Evolutionary conservation across 805 yeast species (phyloP).

Genomic region (Kuraishia capsulata): DNA sequence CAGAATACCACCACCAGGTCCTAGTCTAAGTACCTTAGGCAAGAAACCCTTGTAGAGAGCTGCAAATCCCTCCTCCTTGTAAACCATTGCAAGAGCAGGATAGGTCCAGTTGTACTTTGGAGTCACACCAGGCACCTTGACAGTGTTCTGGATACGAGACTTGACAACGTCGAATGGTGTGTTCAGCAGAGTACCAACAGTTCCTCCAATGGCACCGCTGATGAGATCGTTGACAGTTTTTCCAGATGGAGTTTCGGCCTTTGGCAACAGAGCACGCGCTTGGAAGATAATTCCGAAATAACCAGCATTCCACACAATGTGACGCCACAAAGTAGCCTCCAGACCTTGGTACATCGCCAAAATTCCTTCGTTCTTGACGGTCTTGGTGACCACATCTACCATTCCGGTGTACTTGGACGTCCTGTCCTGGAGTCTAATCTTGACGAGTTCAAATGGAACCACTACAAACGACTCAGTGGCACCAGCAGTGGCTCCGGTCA

Average conservation of each 20-base stretch:
- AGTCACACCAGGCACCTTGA: constrained; percentile 57
- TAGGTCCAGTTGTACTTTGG: constrained; percentile 90
- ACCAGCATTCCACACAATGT: constrained; percentile 94
- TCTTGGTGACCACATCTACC: constrained; percentile 68
- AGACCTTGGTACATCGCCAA: constrained; percentile 87
- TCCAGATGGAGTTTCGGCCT: constrained; percentile 59
- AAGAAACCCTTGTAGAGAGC: constrained; percentile 94
- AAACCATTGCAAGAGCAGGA: constrained; percentile 67
- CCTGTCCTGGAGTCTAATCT: constrained; percentile 89
- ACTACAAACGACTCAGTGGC: constrained; percentile 94
- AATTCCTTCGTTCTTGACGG: constrained; percentile 67
- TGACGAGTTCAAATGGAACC: constrained; percentile 94
- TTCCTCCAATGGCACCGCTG: constrained; percentile 96
- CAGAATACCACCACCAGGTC: constrained; percentile 99
- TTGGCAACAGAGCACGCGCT: constrained; percentile 70
- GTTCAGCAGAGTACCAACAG: constrained; percentile 88
- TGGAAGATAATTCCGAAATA: constrained; percentile 94
- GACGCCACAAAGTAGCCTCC: constrained; percentile 97
- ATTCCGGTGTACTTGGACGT: constrained; percentile 77
- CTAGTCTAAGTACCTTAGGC: constrained; percentile 94
- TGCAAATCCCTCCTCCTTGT: constrained; percentile 83
- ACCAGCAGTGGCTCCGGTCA: constrained; percentile 98
- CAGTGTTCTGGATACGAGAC: constrained; percentile 83
- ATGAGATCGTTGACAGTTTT: constrained; percentile 80
- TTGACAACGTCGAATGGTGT: constrained; percentile 98